These are phyloP conservation scores for Xanthoconium purpureum DNA, from an alignment of 768 basidiomycete species.

Conservation along the genomic window DNA sequence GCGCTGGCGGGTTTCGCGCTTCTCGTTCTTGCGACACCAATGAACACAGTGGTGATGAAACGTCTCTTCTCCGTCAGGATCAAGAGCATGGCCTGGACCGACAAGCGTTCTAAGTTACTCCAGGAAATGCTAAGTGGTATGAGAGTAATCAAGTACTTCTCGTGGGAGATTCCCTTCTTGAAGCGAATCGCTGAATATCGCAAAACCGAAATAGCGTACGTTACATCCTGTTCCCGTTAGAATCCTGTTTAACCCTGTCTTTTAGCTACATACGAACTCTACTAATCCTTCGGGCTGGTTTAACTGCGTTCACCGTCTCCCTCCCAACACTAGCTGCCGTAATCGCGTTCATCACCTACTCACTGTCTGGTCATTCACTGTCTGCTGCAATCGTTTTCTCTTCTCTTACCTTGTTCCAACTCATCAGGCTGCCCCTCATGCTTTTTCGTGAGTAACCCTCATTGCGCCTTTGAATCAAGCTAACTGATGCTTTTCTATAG, in stretches of 20 bases:
- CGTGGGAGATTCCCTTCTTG: slow-evolving; percentile 84
- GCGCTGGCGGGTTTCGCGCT: slow-evolving; percentile 55
- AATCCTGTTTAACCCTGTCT: neutral
- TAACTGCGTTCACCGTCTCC: slow-evolving; percentile 66
- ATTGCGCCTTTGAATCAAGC: slow-evolving; percentile 1
- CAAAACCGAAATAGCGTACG: slow-evolving; percentile 63
- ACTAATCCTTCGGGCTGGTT: slow-evolving; percentile 60
- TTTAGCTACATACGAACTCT: slow-evolving; percentile 62
- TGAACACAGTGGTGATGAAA: slow-evolving; percentile 74
- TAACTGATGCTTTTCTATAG: slow-evolving; percentile 33
- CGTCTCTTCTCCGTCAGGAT: slow-evolving; percentile 53
- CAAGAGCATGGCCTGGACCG: slow-evolving; percentile 85
- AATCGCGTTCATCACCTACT: slow-evolving; percentile 72
- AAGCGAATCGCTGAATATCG: slow-evolving; percentile 69
- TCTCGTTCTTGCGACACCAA: slow-evolving; percentile 68
- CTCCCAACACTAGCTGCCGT: slow-evolving; percentile 81
- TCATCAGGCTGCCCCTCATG: slow-evolving; percentile 81
- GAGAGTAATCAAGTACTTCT: slow-evolving; percentile 90
- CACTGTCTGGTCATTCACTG: slow-evolving; percentile 63
- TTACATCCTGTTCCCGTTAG: slow-evolving; percentile 4
- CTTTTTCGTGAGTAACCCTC: slow-evolving; percentile 44
- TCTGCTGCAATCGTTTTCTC: slow-evolving; percentile 76
- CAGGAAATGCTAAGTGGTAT: slow-evolving; percentile 89
- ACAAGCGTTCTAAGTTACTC: slow-evolving; percentile 83
- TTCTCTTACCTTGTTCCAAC: slow-evolving; percentile 80